Evolutionary conservation across 208 protist genomes (phyloP), one percentile per base, ranked within the genome.

Genomic region (Acanthamoeba lenticulata): DNA sequence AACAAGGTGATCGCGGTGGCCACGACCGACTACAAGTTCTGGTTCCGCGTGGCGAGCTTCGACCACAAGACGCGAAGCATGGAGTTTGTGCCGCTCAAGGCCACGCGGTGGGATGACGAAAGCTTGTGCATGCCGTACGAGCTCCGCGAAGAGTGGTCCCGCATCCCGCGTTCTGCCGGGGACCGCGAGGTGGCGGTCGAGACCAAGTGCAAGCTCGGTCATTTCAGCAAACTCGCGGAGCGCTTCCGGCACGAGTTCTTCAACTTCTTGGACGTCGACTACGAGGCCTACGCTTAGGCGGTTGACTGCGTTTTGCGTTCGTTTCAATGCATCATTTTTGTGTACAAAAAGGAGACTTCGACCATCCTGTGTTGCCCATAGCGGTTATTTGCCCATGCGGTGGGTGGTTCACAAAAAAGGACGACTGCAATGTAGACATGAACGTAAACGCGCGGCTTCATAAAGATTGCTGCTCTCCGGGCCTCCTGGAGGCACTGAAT

Each of bases 1-100:
- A 91, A 91, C 85, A 91, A 91, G 85, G 47, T 91, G 32, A 91
- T 69, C 42, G 85, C 32, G 0, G 52, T 91, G 2, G 85, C 19
- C 45, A 49, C 47, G 55, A 40, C 5, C 2, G 55, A 91, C 6
- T 91, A 40, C 38, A 91, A 91, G 85, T 91, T 62, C 36, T 91
- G 85, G 85, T 91, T 91, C 85, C 85, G 85, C 32, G 77, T 86
- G 11, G 44, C 19, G 24, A 36, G 44, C n/a, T 86, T 86, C 77
- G 77, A 86, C 29, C 44, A 21, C 7, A 27, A 38, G n/a, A 86
- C 77, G 32, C 32, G 44, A 42, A 9, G 17, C 29, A 47, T 86
- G 77, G 77, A 57, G 44, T 47, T 86, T 17, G 40, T 86, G 45
- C 77, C 77, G 9, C 1, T 86, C 34, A 86, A 57, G 44, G 77